Evolutionary conservation across 495 filamentous ascomycete genomes (phyloP).

Genomic region (Podospora fimiseda): DNA sequence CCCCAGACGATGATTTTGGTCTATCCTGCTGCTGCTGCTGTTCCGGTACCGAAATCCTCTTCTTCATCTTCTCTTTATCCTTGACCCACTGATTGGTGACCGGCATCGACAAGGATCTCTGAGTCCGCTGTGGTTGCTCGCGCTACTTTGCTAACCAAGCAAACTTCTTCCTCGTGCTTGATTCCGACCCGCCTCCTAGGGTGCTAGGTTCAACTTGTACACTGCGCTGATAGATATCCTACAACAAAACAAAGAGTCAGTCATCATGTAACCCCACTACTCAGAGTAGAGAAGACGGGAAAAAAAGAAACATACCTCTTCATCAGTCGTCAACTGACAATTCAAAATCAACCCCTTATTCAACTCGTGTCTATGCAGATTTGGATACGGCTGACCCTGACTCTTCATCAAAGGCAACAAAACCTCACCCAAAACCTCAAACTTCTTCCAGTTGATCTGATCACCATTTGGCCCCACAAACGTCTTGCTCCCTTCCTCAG

Average conservation of each 20-base stretch:
- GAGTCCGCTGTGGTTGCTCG: not conserved
- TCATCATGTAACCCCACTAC: not conserved
- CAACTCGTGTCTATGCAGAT: conserved; percentile 58
- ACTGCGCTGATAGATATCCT: conserved; percentile 60
- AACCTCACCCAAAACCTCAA: conserved; percentile 91
- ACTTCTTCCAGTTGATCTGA: conserved; percentile 96
- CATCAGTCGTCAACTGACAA: conserved; percentile 49
- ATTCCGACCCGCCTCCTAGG: conserved; percentile 28
- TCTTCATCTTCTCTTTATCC: too few species aligned
- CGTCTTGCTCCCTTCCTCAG: conserved; percentile 86
- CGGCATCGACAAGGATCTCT: too few species aligned
- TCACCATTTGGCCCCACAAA: conserved; percentile 69
- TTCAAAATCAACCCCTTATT: conserved; percentile 69
- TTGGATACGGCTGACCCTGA: conserved; percentile 75
- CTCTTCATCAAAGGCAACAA: conserved; percentile 84
- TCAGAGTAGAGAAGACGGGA: not conserved
- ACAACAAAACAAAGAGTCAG: too few species aligned
- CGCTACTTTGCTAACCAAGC: conserved; percentile 49
- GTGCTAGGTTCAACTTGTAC: conserved; percentile 46
- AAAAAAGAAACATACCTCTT: conserved; percentile 43
- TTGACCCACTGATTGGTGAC: too few species aligned
- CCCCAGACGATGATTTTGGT: too few species aligned
- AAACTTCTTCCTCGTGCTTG: conserved; percentile 47
- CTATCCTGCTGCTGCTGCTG: too few species aligned
- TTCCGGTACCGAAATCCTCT: too few species aligned